Evolutionary conservation across 768 basidiomycete genomes (phyloP).

Genomic region (Trametes cubensis): DNA sequence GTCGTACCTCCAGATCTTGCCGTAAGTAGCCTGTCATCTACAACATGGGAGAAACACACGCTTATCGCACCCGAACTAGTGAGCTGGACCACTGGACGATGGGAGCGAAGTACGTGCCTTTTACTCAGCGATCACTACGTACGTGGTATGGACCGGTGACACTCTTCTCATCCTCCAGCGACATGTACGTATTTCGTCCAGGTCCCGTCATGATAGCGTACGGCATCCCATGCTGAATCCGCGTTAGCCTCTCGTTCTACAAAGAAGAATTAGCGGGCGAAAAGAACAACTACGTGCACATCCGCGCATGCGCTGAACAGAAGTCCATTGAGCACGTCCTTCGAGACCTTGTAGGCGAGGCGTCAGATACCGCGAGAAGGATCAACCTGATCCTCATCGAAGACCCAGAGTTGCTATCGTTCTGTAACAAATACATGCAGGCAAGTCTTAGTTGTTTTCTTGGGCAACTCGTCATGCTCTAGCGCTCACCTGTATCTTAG

Average conservation of each 20-base stretch:
- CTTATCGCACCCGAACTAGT: background rate
- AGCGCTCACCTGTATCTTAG: background rate
- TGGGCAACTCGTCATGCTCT: no score
- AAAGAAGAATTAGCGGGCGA: conserved; percentile 27
- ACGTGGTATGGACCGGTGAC: background rate
- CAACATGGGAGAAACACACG: background rate
- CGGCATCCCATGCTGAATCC: background rate
- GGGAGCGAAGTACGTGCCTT: conserved; percentile 13
- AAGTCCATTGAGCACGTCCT: conserved; percentile 3
- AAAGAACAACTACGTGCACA: conserved; percentile 24
- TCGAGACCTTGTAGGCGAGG: conserved; percentile 14
- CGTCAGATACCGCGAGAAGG: conserved; percentile 7
- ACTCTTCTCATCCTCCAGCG: background rate
- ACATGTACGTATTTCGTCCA: conserved; percentile 6
- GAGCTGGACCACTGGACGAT: conserved; percentile 19
- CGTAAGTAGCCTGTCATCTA: conserved; percentile 26
- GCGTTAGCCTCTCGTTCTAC: conserved; percentile 26
- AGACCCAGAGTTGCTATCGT: background rate
- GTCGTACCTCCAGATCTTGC: conserved; percentile 43
- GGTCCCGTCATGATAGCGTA: background rate
- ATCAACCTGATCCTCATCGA: background rate
- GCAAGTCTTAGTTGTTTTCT: background rate
- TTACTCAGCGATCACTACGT: background rate
- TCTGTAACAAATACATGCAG: conserved; percentile 10
- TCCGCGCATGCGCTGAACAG: conserved; percentile 17